phyloP scores from a whole-genome alignment of 176 grass and related monocot genomes.

The Aegilops longissima region DNA sequence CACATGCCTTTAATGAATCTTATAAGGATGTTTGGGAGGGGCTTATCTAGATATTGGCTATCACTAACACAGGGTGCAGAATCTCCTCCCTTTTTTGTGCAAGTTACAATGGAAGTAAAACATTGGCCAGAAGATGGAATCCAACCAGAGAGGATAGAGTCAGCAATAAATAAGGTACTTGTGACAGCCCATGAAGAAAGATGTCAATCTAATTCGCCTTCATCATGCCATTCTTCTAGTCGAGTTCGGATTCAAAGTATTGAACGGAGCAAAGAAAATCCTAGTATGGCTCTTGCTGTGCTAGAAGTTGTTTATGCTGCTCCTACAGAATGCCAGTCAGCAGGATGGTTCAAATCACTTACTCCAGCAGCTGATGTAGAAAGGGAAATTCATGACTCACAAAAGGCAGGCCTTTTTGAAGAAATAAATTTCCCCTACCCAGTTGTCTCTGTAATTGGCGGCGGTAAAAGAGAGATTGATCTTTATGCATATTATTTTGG shows the following conservation, averaged over 20 bases:
- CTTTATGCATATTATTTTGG: slow-evolving; percentile 96
- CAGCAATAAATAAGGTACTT: slow-evolving; percentile 87
- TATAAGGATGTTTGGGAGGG: slow-evolving; percentile 56
- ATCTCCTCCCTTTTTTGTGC: slow-evolving; percentile 96
- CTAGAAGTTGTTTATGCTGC: slow-evolving; percentile 95
- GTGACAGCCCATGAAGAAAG: slow-evolving; percentile 73
- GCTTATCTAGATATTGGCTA: slow-evolving; percentile 87
- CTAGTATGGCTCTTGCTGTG: slow-evolving; percentile 76
- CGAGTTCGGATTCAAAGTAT: slow-evolving; percentile 92
- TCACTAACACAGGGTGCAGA: slow-evolving; percentile 92
- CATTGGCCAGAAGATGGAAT: slow-evolving; percentile 98
- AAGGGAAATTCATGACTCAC: slow-evolving; percentile 76
- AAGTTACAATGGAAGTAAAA: slow-evolving; percentile 89
- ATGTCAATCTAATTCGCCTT: slow-evolving; percentile 61
- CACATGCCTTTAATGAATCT: slow-evolving; percentile 61
- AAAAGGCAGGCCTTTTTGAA: slow-evolving; percentile 70
- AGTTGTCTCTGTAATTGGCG: slow-evolving; percentile 83
- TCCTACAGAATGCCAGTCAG: slow-evolving; percentile 62
- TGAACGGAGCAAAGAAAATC: slow-evolving; percentile 79
- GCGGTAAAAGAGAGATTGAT: slow-evolving; percentile 95
- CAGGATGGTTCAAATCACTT: slow-evolving; percentile 81
- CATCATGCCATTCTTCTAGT: slow-evolving; percentile 73
- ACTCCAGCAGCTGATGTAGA: slow-evolving; percentile 81
- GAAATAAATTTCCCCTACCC: slow-evolving; percentile 80
- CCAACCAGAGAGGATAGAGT: slow-evolving; percentile 94